Conservation (phyloP, 2,329 filamentous ascomycete genomes). For the Pseudodiploospora longispora region DNA sequence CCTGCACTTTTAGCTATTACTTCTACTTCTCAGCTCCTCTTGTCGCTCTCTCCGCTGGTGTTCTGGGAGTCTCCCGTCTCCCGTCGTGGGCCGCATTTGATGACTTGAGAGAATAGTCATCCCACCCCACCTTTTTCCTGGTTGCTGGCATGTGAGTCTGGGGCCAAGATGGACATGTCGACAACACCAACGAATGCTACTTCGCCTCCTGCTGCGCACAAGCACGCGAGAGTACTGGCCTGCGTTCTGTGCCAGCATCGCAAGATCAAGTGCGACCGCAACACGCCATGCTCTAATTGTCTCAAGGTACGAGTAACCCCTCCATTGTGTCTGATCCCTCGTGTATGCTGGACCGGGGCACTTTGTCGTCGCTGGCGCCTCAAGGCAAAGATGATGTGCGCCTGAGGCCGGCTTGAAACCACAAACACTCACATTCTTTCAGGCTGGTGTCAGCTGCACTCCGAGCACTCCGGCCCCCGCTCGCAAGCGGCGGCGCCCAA, state of each 20-base stretch:
- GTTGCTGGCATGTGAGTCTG: constrained; percentile 22
- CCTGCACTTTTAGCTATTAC: too few species aligned
- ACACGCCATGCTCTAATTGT: constrained; percentile 52
- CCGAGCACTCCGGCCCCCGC: constrained; percentile 53
- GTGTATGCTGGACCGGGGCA: too few species aligned
- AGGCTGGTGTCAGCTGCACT: constrained; percentile 53
- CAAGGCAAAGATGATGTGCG: not conserved
- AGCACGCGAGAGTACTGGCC: constrained; percentile 39
- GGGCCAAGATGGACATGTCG: constrained; percentile 22
- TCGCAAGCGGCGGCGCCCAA: constrained; percentile 50
- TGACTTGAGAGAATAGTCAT: too few species aligned
- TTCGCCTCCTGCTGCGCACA: constrained; percentile 20
- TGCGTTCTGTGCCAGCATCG: constrained; percentile 53
- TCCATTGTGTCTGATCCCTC: not conserved
- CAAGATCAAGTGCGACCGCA: constrained; percentile 56
- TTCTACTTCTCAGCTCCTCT: too few species aligned
- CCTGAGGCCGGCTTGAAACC: not conserved
- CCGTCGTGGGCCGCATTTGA: too few species aligned
- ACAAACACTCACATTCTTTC: constrained; percentile 7
- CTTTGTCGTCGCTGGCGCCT: not conserved
- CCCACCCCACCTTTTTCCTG: too few species aligned
- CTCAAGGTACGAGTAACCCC: constrained; percentile 40
- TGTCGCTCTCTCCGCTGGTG: constrained; percentile 7
- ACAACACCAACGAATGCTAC: constrained; percentile 24
- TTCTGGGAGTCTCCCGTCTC: too few species aligned